Evolutionary conservation across 2,329 filamentous ascomycete genomes (phyloP).

Genomic region (Fusarium cicatricum): DNA sequence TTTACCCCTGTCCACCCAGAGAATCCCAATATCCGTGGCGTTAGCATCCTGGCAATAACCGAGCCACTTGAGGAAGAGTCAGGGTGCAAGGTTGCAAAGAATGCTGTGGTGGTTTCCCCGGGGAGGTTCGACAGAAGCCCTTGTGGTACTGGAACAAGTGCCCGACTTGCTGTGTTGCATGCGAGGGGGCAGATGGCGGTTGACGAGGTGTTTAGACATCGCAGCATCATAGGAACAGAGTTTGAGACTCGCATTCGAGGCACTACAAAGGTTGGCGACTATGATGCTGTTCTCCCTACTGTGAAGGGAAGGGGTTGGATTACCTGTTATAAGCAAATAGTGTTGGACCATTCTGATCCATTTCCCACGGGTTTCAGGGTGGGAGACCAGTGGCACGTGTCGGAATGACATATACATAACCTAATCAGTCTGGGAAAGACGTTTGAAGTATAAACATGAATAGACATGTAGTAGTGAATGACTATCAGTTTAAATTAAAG

Average conservation of each 20-base stretch:
- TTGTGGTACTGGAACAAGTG: slow-evolving; percentile 55
- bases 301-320: slow-evolving; percentile 57
- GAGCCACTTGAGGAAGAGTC: slow-evolving; percentile 42
- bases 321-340: slow-evolving; percentile 52
- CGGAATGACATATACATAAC: too few species aligned
- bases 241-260: slow-evolving; percentile 51
- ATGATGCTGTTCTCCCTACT: slow-evolving; percentile 50
- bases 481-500: not conserved
- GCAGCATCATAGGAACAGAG: slow-evolving; percentile 54
- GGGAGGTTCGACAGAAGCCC: slow-evolving; percentile 57
- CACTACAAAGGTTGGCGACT: slow-evolving; percentile 49
- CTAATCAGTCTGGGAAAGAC: too few species aligned
- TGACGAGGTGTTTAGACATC: slow-evolving; percentile 49
- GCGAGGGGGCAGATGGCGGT: slow-evolving; percentile 49
- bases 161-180: slow-evolving; percentile 54
- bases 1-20: slow-evolving; percentile 53
- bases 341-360: slow-evolving; percentile 55
- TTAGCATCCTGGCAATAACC: slow-evolving; percentile 50
- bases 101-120: slow-evolving; percentile 55
- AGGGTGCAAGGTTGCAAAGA: slow-evolving; percentile 44
- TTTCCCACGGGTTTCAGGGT: slow-evolving; percentile 44
- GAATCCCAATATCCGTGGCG: slow-evolving; percentile 51
- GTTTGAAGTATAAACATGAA: too few species aligned
- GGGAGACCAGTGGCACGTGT: slow-evolving; percentile 1
- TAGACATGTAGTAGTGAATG: too few species aligned